phyloP scores from a whole-genome alignment of 305 asterid genomes.

The Fraxinus baroniana region DNA sequence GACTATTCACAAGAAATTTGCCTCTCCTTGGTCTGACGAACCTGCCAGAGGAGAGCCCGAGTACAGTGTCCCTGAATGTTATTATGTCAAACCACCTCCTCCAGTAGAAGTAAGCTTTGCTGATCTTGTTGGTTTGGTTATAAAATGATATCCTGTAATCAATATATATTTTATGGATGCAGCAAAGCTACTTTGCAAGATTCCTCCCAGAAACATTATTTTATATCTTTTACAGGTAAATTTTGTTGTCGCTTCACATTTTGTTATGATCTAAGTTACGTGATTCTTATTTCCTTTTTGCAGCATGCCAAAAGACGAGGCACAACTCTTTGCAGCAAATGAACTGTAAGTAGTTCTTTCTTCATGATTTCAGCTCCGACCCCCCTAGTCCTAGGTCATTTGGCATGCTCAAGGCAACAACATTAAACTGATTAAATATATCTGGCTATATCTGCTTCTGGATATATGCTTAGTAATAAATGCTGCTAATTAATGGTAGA shows the following conservation, averaged over 20 bases:
- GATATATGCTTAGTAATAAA: background rate
- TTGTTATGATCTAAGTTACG: slow-evolving; percentile 27
- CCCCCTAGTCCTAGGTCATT: background rate
- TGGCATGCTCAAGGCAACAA: background rate
- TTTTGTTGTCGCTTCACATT: slow-evolving; percentile 6
- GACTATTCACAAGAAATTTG: no score
- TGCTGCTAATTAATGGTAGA: background rate
- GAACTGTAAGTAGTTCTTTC: slow-evolving; percentile 66
- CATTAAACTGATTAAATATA: background rate
- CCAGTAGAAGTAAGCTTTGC: no score
- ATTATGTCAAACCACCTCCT: no score
- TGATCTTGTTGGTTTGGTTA: slow-evolving; percentile 6
- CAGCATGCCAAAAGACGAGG: slow-evolving; percentile 98
- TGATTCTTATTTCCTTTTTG: slow-evolving; percentile 25
- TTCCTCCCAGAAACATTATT: slow-evolving; percentile 68
- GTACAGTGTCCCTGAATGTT: no score
- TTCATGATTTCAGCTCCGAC: slow-evolving; percentile 12
- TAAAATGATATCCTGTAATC: slow-evolving; percentile 2
- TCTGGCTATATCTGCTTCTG: background rate
- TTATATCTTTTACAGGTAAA: slow-evolving; percentile 87
- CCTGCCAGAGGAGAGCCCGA: no score
- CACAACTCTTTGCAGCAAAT: slow-evolving; percentile 83
- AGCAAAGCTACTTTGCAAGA: slow-evolving; percentile 64
- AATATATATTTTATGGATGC: slow-evolving; percentile 32
- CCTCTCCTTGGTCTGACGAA: no score